A percentile compares a stretch with the other conserved stretches of the same genome.
Evolutionary conservation across 768 basidiomycete species (phyloP).

Genomic region (Lactarius quietus): DNA sequence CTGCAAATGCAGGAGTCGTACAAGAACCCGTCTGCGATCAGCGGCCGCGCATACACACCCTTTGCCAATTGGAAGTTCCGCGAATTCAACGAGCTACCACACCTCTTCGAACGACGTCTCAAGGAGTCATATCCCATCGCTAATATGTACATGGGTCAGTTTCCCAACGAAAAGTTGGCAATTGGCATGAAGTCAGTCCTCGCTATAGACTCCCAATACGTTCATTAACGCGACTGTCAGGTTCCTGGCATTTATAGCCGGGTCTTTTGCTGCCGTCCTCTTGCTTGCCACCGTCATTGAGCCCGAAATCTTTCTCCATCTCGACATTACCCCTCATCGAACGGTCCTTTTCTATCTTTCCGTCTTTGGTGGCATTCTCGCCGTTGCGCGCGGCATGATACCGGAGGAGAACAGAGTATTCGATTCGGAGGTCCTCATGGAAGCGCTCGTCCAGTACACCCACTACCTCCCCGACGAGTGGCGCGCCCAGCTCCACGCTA

Average conservation of each 20-base stretch:
- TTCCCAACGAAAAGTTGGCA: slow-evolving; percentile 91
- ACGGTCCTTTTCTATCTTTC: slow-evolving; percentile 93
- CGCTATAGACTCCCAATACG: background rate
- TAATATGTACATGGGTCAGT: slow-evolving; percentile 95
- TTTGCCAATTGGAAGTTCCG: slow-evolving; percentile 98
- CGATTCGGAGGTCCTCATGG: slow-evolving; percentile 91
- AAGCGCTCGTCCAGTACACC: slow-evolving; percentile 87
- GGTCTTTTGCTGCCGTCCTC: slow-evolving; percentile 95
- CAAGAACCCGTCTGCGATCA: slow-evolving; percentile 95
- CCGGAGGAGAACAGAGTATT: slow-evolving; percentile 92
- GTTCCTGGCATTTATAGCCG: slow-evolving; percentile 93
- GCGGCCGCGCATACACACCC: slow-evolving; percentile 87
- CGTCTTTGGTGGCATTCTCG: slow-evolving; percentile 83
- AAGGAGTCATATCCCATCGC: slow-evolving; percentile 87
- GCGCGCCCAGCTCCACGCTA: slow-evolving; percentile 85
- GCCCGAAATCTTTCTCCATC: slow-evolving; percentile 88
- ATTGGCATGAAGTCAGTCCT: slow-evolving; percentile 79
- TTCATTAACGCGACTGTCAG: slow-evolving; percentile 38
- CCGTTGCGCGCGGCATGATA: slow-evolving; percentile 91
- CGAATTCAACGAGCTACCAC: slow-evolving; percentile 97
- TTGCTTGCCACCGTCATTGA: slow-evolving; percentile 89
- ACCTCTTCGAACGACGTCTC: slow-evolving; percentile 82
- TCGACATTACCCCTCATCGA: slow-evolving; percentile 91
- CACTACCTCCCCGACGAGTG: slow-evolving; percentile 96
- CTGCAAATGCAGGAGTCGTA: slow-evolving; percentile 77